A percentile compares a stretch with the other conserved stretches of the same genome.
phyloP scores from a whole-genome alignment of 1,284 basidiomycete species.

The Ceratobasidium sp. region DNA sequence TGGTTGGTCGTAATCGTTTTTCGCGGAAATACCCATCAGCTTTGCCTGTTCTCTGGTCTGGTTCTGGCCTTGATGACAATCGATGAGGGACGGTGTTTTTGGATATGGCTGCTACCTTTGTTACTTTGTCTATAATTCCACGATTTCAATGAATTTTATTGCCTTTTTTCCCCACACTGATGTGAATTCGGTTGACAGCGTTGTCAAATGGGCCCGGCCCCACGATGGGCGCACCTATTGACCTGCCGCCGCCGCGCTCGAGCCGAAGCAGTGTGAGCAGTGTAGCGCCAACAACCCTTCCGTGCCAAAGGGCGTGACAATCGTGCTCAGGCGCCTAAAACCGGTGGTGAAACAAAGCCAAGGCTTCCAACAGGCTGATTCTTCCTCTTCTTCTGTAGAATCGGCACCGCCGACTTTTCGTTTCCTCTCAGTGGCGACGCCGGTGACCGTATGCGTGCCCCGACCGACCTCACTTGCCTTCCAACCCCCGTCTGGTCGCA shows the following conservation, averaged over 20 bases:
- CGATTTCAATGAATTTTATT: background rate
- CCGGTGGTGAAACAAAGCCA: background rate
- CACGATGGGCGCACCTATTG: no score
- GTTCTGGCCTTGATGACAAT: background rate
- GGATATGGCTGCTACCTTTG: background rate
- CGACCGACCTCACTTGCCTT: conserved; percentile 29
- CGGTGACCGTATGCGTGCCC: conserved; percentile 7
- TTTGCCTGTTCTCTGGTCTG: conserved; percentile 5
- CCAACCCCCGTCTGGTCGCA: conserved; percentile 13
- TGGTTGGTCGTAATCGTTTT: conserved; percentile 32
- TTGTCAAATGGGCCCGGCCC: no score
- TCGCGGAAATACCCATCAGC: conserved; percentile 30
- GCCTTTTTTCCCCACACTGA: background rate
- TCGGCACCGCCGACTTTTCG: background rate
- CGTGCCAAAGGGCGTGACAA: no score
- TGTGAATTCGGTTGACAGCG: background rate
- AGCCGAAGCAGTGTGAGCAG: no score
- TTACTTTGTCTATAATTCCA: conserved; percentile 7
- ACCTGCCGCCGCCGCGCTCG: no score
- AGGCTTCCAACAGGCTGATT: background rate
- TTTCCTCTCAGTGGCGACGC: background rate
- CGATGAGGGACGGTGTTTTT: background rate
- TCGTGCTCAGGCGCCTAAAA: no score
- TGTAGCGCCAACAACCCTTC: no score
- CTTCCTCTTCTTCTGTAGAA: background rate